These are phyloP conservation scores for Penicillium cosmopolitanum DNA, from an alignment of 495 filamentous ascomycete genomes.

Conservation along the genomic window DNA sequence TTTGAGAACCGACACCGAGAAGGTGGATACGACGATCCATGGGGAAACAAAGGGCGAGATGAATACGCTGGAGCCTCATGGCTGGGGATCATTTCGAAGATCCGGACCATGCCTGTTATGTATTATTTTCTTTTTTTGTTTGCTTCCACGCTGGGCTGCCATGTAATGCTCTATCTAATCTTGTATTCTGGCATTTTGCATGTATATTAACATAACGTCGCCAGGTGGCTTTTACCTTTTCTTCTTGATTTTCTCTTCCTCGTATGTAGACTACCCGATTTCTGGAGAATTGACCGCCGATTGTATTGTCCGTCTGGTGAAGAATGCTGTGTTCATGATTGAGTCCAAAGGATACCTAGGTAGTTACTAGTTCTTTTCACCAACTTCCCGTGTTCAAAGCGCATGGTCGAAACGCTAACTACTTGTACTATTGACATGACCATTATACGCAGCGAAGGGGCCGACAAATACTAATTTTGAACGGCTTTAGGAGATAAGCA, in stretches of 20 bases:
- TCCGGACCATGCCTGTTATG: constrained; percentile 1
- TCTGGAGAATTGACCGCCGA: too few species aligned
- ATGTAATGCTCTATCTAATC: neutral
- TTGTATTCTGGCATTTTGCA: neutral
- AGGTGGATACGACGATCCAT: neutral
- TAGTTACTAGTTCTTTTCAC: too few species aligned
- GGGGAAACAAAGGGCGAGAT: neutral
- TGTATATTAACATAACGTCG: neutral
- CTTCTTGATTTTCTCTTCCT: neutral
- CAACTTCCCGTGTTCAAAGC: too few species aligned
- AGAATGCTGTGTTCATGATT: too few species aligned
- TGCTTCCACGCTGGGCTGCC: neutral
- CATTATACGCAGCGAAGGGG: too few species aligned
- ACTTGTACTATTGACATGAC: too few species aligned
- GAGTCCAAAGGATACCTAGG: too few species aligned
- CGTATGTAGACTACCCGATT: too few species aligned
- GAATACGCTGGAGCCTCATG: neutral
- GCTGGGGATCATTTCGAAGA: neutral
- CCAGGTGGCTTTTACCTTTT: neutral
- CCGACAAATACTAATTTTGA: too few species aligned
- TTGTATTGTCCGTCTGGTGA: too few species aligned
- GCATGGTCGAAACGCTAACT: too few species aligned
- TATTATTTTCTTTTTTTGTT: constrained; percentile 3
- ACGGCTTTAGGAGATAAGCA: too few species aligned
- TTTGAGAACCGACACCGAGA: neutral